phyloP scores from a whole-genome alignment of 2,329 filamentous ascomycete species.

The Epichloe scottii region DNA sequence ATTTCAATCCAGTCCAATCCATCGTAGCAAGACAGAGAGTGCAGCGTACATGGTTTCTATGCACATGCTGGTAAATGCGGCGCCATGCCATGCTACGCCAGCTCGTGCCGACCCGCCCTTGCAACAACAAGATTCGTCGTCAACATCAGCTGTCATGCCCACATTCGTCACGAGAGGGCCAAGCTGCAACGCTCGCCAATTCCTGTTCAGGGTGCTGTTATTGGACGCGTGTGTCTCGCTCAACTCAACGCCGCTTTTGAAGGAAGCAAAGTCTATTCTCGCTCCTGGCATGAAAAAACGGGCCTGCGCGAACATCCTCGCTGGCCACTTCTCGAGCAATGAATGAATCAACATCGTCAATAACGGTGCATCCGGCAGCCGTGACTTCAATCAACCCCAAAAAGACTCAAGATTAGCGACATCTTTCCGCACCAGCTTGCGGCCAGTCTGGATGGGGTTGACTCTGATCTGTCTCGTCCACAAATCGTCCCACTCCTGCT shows the following conservation, averaged over 20 bases:
- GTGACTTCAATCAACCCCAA: neutral
- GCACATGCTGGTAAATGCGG: neutral
- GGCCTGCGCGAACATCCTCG: neutral
- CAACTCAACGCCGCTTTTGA: too few species aligned
- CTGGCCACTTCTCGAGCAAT: neutral
- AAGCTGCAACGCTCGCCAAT: neutral
- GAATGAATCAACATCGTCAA: neutral
- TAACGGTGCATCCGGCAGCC: neutral
- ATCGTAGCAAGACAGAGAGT: neutral
- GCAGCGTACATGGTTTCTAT: neutral
- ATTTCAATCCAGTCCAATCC: too few species aligned
- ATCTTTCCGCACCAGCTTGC: neutral
- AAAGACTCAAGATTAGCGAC: neutral
- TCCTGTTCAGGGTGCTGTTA: neutral
- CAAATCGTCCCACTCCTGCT: neutral
- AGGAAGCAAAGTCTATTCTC: too few species aligned
- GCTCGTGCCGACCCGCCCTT: neutral
- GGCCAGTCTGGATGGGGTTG: neutral
- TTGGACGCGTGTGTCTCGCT: too few species aligned
- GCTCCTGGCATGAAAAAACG: too few species aligned
- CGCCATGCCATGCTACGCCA: neutral
- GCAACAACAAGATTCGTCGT: slow-evolving; percentile 1
- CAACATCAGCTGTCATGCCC: slow-evolving; percentile 2
- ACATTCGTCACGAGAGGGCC: slow-evolving; percentile 2
- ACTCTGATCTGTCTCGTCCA: neutral